Conservation (phyloP, 352 stramenopile genomes). For the Phytophthora citricola region DNA sequence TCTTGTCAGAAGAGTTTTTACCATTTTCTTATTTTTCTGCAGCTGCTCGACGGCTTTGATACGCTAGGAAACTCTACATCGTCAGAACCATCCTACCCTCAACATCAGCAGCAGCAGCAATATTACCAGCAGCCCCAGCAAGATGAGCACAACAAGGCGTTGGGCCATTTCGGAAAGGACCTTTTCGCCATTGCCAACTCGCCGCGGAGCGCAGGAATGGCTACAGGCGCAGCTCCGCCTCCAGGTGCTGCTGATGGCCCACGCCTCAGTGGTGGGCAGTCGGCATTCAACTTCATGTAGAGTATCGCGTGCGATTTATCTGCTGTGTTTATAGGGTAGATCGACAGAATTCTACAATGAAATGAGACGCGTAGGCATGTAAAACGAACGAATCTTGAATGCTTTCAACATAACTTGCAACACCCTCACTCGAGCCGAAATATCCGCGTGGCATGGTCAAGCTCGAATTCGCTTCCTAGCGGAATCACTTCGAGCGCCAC, state of each 20-base stretch:
- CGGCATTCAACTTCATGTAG: slow-evolving; percentile 92
- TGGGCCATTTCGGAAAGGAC: slow-evolving; percentile 87
- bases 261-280: slow-evolving; percentile 54
- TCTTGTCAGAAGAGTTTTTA: slow-evolving; percentile 14
- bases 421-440: slow-evolving; percentile 8
- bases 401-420: slow-evolving; percentile 15
- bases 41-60: slow-evolving; percentile 63
- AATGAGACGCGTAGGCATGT: slow-evolving; percentile 21
- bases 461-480: slow-evolving; percentile 43
- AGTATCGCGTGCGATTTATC: slow-evolving; percentile 37
- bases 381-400: slow-evolving; percentile 26
- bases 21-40: slow-evolving; percentile 1
- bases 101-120: slow-evolving; percentile 41
- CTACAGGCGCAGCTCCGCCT: slow-evolving; percentile 17
- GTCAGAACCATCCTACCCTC: slow-evolving; percentile 43
- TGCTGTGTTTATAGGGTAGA: slow-evolving; percentile 14
- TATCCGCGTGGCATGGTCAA: slow-evolving; percentile 10
- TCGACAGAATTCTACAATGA: slow-evolving; percentile 19
- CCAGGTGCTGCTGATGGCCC: slow-evolving; percentile 20
- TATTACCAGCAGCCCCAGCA: slow-evolving; percentile 41
- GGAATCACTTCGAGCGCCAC: slow-evolving; percentile 5
- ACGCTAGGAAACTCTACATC: slow-evolving; percentile 42
- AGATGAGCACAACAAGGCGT: slow-evolving; percentile 68
- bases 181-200: slow-evolving; percentile 89
- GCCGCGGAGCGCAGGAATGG: slow-evolving; percentile 47